Evolutionary conservation across 73 alveolate genomes (phyloP).

Genomic region (Tetrahymena malaccensis): DNA sequence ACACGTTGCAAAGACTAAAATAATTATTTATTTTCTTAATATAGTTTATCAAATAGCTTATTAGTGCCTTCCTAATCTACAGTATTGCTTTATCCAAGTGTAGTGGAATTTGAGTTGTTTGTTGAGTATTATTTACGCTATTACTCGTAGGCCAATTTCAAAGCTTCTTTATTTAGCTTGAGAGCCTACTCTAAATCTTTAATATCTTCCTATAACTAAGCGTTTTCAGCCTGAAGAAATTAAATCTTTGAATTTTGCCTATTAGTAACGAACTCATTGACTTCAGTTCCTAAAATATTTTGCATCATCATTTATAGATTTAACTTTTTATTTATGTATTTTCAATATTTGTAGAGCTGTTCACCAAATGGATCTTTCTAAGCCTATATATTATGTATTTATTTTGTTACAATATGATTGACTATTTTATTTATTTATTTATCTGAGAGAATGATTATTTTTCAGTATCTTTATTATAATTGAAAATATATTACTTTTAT

Average conservation of each 20-base stretch:
- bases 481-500: neutral
- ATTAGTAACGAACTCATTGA: constrained; percentile 36
- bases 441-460: neutral
- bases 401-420: neutral
- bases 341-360: neutral
- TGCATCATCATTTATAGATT: neutral
- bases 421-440: neutral
- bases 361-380: neutral
- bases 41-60: neutral
- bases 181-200: constrained; percentile 28
- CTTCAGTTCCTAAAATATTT: constrained; percentile 43
- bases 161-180: constrained; percentile 24
- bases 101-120: neutral
- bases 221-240: constrained; percentile 21
- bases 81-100: neutral
- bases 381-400: neutral
- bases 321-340: neutral
- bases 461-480: neutral
- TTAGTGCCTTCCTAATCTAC: neutral
- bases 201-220: constrained; percentile 18
- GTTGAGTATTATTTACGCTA: neutral
- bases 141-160: constrained; percentile 4
- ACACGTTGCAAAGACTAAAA: neutral
- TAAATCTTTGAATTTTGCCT: constrained; percentile 27
- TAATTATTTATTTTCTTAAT: neutral